phyloP scores from a whole-genome alignment of 768 basidiomycete genomes.

The Leccinum sublutescens region DNA sequence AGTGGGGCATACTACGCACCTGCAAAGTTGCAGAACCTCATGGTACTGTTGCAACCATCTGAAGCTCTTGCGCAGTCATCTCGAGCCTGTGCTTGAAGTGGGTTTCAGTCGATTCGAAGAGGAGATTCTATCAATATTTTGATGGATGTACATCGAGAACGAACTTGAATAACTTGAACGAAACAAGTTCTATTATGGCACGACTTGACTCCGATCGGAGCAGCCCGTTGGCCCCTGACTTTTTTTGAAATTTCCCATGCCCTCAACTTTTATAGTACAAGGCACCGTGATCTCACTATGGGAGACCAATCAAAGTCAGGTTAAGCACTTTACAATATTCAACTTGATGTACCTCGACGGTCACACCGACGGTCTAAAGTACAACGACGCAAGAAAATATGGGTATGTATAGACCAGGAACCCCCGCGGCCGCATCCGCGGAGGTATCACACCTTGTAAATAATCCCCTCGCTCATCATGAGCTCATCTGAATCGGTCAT shows the following conservation, averaged over 20 bases:
- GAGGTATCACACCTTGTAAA: slow-evolving; percentile 70
- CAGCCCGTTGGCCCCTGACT: too few species aligned
- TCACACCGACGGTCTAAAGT: not conserved
- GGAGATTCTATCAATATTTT: not conserved
- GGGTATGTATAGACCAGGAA: not conserved
- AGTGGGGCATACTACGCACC: too few species aligned
- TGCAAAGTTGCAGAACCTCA: too few species aligned
- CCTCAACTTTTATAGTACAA: too few species aligned
- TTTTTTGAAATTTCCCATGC: too few species aligned
- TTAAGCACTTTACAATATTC: too few species aligned
- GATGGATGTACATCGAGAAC: not conserved
- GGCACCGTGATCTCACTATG: too few species aligned
- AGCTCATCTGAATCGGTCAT: slow-evolving; percentile 77
- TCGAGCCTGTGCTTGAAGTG: not conserved
- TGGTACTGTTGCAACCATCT: too few species aligned
- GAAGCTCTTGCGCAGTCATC: not conserved
- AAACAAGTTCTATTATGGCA: too few species aligned
- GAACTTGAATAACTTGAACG: not conserved
- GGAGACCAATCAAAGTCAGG: too few species aligned
- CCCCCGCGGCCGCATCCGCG: not conserved
- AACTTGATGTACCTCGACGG: too few species aligned
- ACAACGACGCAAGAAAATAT: not conserved
- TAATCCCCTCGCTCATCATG: slow-evolving; percentile 83
- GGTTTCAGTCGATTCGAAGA: not conserved
- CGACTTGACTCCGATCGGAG: too few species aligned